Conservation (phyloP, 2,329 filamentous ascomycete genomes). For the Trichoderma polysporum region DNA sequence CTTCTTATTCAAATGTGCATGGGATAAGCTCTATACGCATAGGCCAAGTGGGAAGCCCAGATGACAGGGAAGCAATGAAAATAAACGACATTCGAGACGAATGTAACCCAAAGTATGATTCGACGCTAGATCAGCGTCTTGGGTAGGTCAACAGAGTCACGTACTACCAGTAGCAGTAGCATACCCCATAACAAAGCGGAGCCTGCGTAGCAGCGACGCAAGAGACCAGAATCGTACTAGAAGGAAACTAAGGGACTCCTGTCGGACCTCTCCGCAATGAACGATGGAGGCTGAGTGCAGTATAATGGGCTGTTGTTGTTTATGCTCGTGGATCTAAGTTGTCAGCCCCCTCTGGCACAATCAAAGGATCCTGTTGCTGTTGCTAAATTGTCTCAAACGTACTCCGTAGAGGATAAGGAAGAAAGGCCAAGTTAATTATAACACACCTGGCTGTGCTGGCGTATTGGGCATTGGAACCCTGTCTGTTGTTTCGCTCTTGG, state of each 20-base stretch:
- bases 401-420: background rate
- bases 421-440: background rate
- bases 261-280: background rate
- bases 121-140: background rate
- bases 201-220: background rate
- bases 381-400: background rate
- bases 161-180: background rate
- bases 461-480: background rate
- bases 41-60: background rate
- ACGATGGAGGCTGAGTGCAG: background rate
- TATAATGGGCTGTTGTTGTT: constrained; percentile 9
- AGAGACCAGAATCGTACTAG: background rate
- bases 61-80: background rate
- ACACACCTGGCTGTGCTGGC: background rate
- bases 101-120: constrained; percentile 16
- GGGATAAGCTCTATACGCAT: background rate
- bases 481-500: background rate
- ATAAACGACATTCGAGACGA: constrained; percentile 2
- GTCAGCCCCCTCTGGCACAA: background rate
- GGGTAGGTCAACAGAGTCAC: background rate
- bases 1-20: background rate
- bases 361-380: background rate
- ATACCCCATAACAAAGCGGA: background rate
- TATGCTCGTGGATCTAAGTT: background rate
- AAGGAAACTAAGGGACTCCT: background rate